phyloP scores from a whole-genome alignment of 2,329 filamentous ascomycete genomes.

The Fusarium brevicatenulatum region DNA sequence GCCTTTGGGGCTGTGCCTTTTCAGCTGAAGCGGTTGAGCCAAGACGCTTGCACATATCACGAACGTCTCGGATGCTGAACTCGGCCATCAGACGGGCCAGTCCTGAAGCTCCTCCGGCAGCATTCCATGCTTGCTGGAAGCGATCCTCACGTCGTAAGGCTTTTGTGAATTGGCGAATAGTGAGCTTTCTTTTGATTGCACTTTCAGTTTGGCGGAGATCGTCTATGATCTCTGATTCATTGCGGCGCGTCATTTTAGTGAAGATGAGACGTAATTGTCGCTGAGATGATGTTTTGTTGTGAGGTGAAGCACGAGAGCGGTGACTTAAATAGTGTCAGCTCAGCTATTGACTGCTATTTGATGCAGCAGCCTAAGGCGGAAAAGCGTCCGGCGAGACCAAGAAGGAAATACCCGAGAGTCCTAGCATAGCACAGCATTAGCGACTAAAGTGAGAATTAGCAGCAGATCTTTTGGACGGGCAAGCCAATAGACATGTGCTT shows the following conservation, averaged over 20 bases:
- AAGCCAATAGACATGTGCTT: not conserved
- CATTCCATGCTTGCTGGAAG: constrained; percentile 39
- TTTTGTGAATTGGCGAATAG: constrained; percentile 36
- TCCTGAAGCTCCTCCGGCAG: constrained; percentile 36
- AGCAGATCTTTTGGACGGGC: not conserved
- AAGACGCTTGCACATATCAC: constrained; percentile 28
- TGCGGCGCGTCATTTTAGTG: constrained; percentile 13
- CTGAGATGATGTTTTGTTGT: not conserved
- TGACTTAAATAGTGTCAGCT: not conserved
- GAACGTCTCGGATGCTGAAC: constrained; percentile 41
- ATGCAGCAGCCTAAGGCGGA: not conserved
- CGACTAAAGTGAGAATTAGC: not conserved
- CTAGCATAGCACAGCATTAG: not conserved
- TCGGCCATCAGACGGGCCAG: constrained; percentile 38
- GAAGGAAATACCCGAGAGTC: constrained; percentile 1
- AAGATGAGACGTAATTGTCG: not conserved
- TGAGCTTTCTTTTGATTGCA: constrained; percentile 22
- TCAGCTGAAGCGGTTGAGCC: constrained; percentile 36
- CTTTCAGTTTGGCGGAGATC: constrained; percentile 30
- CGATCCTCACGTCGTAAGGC: constrained; percentile 32
- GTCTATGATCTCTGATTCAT: constrained; percentile 4
- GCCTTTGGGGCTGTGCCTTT: constrained; percentile 35
- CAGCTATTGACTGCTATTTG: not conserved
- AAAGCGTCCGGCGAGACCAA: constrained; percentile 9
- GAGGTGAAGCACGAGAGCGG: too few relatives aligned